phyloP scores from a whole-genome alignment of 1,284 basidiomycete genomes.

The Kalmanozyma brasiliensis region DNA sequence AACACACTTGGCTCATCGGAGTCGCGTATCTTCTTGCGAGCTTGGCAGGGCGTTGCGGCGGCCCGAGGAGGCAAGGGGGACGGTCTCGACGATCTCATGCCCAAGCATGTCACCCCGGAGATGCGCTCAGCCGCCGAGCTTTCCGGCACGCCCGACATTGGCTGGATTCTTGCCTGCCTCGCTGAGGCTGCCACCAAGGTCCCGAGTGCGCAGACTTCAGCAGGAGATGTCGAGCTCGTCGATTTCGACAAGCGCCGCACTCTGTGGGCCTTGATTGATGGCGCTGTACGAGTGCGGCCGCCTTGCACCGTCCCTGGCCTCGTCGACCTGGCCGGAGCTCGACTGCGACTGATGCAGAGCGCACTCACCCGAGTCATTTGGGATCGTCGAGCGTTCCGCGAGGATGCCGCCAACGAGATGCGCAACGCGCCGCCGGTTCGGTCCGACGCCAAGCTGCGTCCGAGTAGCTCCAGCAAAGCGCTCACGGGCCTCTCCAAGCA shows the following conservation, averaged over 20 bases:
- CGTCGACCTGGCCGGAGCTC: slow-evolving; percentile 53
- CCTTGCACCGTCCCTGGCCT: slow-evolving; percentile 37
- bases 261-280: slow-evolving; percentile 57
- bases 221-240: slow-evolving; percentile 50
- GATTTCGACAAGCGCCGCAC: slow-evolving; percentile 63
- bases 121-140: slow-evolving; percentile 25
- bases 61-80: slow-evolving; percentile 47
- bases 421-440: slow-evolving; percentile 39
- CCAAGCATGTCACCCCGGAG: slow-evolving; percentile 21
- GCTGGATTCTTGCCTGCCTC: slow-evolving; percentile 61
- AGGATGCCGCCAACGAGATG: slow-evolving; percentile 60
- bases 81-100: slow-evolving; percentile 44
- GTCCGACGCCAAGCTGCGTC: slow-evolving; percentile 22
- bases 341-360: slow-evolving; percentile 55
- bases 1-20: slow-evolving; percentile 56
- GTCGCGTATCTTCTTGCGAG: slow-evolving; percentile 56
- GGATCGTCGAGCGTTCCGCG: slow-evolving; percentile 58
- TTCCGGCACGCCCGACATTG: slow-evolving; percentile 58
- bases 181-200: slow-evolving; percentile 53
- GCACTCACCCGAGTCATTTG: slow-evolving; percentile 54
- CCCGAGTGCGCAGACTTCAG: slow-evolving; percentile 16
- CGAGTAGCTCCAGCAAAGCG: slow-evolving; percentile 41
- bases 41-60: slow-evolving; percentile 61
- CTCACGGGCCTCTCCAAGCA: slow-evolving; percentile 41
- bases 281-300: slow-evolving; percentile 44